Base-by-base conservation (phyloP, 441 rosid genomes). In the Pelargonium australe region DNA sequence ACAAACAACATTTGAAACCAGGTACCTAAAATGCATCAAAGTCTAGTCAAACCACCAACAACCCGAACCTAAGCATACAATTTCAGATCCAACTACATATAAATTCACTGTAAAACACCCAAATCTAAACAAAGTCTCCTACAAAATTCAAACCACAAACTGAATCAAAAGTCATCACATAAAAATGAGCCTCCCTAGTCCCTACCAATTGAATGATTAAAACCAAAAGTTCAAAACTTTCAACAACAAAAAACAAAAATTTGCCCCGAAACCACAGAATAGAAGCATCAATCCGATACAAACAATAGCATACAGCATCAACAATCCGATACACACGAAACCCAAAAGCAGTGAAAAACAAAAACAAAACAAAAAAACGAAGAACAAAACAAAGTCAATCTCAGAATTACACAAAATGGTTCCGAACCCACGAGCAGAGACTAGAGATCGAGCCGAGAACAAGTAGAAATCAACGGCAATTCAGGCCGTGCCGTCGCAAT, bases 1-100 rank as follows among this genome's bases (percentile, higher is more conserved):
- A n/a, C 60, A n/a, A 53, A n/a, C 60, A 53, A 53, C 60, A 53
- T n/a, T 53, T 53, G 7, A 53, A 53, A 53, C 60, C 8, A 53
- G 60, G 16, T 53, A 53, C 19, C 5, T 14, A 53, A 17, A 53
- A 53, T 14, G 6, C 60, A 53, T 53, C 60, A 53, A 53, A 53
- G 14, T 53, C 60, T n/a, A 53, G 16, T 53, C 60, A 53, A 14
- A n/a, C 60, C 60, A n/a, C 60, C 60, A 53, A n/a, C 60, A 31
- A 31, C 19, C 60, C 5, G 20, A 53, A 3, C 37, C 37, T 31
- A 51, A 47, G n/a, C 55, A 47, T 47, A 3, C 4, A 49, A 49
- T 14, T 49, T n/a, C 60, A 53, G 60, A 53, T 53, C 60, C 60
- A 53, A 14, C 60, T 53, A 14, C 7, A 53, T 0, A 53, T 14